Evolutionary conservation across 768 basidiomycete species (phyloP).

Genomic region (Amanita fuliginea): DNA sequence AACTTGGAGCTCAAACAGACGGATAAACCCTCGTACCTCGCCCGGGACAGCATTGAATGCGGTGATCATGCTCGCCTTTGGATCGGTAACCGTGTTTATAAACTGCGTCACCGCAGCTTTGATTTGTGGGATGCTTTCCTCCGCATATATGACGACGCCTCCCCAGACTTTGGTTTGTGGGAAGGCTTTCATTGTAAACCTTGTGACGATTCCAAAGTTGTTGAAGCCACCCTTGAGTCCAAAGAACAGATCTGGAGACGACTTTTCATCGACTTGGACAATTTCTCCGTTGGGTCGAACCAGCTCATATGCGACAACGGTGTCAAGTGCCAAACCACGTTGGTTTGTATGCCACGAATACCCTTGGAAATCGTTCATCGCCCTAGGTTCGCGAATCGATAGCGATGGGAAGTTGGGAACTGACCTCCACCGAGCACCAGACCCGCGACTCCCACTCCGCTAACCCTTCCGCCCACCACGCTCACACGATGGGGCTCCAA

Average conservation of each 20-base stretch:
- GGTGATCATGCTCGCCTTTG: constrained; percentile 4
- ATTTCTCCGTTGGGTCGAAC: constrained; percentile 33
- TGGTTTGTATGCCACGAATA: constrained; percentile 43
- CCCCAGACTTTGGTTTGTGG: constrained; percentile 23
- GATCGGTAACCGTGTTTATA: neutral
- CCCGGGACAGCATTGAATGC: neutral
- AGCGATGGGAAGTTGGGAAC: too few relatives aligned
- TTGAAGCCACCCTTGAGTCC: constrained; percentile 24
- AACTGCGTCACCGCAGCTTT: neutral
- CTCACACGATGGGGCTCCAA: constrained; percentile 37
- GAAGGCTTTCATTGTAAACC: constrained; percentile 31
- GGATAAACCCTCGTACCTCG: neutral
- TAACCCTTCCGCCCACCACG: constrained; percentile 48
- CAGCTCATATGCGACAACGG: constrained; percentile 28
- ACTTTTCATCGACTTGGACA: constrained; percentile 8
- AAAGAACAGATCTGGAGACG: constrained; percentile 16
- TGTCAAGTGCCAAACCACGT: constrained; percentile 34
- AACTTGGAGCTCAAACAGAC: too few relatives aligned
- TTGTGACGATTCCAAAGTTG: constrained; percentile 36
- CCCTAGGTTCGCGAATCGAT: too few relatives aligned
- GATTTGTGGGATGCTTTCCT: neutral
- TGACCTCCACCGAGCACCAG: constrained; percentile 47
- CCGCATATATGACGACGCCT: neutral
- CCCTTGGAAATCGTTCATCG: constrained; percentile 14
- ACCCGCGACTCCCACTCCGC: constrained; percentile 50